Conservation (phyloP, 768 basidiomycete species). For the Trametes cubensis region DNA sequence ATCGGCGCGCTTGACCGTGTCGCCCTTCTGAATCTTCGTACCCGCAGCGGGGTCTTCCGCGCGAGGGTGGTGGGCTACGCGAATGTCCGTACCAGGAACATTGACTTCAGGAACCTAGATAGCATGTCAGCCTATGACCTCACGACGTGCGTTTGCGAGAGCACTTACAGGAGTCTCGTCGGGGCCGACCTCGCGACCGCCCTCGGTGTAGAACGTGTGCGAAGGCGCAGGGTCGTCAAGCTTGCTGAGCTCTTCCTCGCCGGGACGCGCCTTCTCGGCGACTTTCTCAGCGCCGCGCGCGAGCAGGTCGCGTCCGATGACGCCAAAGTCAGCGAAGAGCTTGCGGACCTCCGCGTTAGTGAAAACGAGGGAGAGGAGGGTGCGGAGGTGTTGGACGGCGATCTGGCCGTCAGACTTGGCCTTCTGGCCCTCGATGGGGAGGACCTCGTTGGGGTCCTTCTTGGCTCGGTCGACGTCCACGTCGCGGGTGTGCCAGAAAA, state of each 20-base stretch:
- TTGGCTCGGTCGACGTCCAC: conserved; percentile 48
- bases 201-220: conserved; percentile 61
- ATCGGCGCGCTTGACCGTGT: conserved; percentile 35
- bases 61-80: conserved; percentile 53
- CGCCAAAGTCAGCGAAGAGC: conserved; percentile 74
- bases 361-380: conserved; percentile 83
- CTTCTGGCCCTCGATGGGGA: conserved; percentile 54
- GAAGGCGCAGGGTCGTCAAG: conserved; percentile 72
- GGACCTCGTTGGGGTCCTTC: conserved; percentile 42
- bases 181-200: conserved; percentile 44
- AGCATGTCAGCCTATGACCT: background rate
- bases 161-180: conserved; percentile 47
- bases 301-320: conserved; percentile 84
- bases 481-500: conserved; percentile 77
- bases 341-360: conserved; percentile 95
- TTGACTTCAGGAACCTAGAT: conserved; percentile 40
- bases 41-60: conserved; percentile 43
- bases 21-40: conserved; percentile 37
- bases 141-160: background rate
- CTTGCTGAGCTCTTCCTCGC: conserved; percentile 55
- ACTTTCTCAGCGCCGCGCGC: conserved; percentile 67
- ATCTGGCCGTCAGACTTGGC: conserved; percentile 25
- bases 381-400: conserved; percentile 87
- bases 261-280: conserved; percentile 68
- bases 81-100: conserved; percentile 46